These are phyloP conservation scores for Rhizopogon sp. DNA, from an alignment of 768 basidiomycete genomes.

Conservation along the genomic window DNA sequence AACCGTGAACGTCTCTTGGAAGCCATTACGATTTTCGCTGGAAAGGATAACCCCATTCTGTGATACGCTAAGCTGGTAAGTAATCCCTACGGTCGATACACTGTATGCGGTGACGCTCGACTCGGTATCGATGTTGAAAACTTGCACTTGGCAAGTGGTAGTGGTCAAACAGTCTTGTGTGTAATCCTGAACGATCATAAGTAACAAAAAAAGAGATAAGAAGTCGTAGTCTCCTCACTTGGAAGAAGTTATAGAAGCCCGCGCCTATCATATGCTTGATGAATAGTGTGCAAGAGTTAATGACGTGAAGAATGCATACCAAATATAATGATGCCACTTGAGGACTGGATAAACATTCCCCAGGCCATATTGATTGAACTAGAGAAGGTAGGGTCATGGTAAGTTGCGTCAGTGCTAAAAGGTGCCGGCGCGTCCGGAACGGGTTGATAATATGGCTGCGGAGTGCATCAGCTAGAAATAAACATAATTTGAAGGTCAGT, in stretches of 20 bases:
- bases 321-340: constrained; percentile 40
- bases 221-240: constrained; percentile 18
- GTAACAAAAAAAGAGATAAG: not conserved
- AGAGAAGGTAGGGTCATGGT: constrained; percentile 36
- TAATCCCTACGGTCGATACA: constrained; percentile 44
- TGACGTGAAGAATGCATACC: constrained; percentile 20
- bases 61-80: constrained; percentile 35
- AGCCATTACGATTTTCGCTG: constrained; percentile 37
- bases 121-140: constrained; percentile 35
- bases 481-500: not conserved
- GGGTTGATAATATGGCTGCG: constrained; percentile 48
- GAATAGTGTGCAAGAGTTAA: constrained; percentile 1
- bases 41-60: constrained; percentile 30
- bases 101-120: constrained; percentile 41
- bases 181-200: constrained; percentile 29
- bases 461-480: not conserved
- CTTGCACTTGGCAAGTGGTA: constrained; percentile 36
- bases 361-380: constrained; percentile 32
- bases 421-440: constrained; percentile 38
- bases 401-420: constrained; percentile 29
- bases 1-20: constrained; percentile 35
- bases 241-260: constrained; percentile 51
- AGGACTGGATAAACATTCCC: constrained; percentile 37
- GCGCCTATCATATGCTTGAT: constrained; percentile 26
- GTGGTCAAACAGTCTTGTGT: constrained; percentile 31